phyloP scores from a whole-genome alignment of 2,329 filamentous ascomycete genomes.

The Colletotrichum sublineola region DNA sequence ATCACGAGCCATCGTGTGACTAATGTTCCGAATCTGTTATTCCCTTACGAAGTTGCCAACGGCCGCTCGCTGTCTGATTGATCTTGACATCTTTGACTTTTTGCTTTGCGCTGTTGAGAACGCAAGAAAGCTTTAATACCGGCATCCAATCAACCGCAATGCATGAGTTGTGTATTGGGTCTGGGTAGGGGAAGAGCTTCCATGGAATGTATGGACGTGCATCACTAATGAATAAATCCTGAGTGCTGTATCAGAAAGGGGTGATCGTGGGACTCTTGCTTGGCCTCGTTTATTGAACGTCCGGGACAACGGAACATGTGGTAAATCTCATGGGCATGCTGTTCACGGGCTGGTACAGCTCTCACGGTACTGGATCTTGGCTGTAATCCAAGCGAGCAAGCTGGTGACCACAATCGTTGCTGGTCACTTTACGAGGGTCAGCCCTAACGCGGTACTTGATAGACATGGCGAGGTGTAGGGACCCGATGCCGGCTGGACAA shows the following conservation, averaged over 20 bases:
- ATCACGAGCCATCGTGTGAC: conserved; percentile 13
- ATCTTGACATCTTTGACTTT: conserved; percentile 1
- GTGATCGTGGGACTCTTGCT: too few relatives aligned
- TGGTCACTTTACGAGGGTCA: not conserved
- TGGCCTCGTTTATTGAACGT: conserved; percentile 4
- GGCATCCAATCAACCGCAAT: not conserved
- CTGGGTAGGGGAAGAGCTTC: too few relatives aligned
- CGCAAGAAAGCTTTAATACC: conserved; percentile 2
- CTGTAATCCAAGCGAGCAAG: not conserved
- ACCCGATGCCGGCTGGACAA: not conserved
- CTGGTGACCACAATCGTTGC: not conserved
- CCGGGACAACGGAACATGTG: too few relatives aligned
- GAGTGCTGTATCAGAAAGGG: too few relatives aligned
- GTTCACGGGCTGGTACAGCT: not conserved
- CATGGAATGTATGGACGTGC: too few relatives aligned
- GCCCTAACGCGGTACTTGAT: not conserved
- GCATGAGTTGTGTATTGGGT: not conserved
- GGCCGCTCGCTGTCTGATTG: conserved; percentile 20
- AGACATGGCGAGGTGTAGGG: not conserved
- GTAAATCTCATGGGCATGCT: not conserved
- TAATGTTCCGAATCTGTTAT: not conserved
- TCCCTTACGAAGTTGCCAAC: not conserved
- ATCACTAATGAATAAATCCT: too few relatives aligned
- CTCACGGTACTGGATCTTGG: not conserved
- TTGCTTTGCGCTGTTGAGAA: not conserved